Conservation (phyloP, 345 rosid genomes). For the Excoecaria cochinchinensis region DNA sequence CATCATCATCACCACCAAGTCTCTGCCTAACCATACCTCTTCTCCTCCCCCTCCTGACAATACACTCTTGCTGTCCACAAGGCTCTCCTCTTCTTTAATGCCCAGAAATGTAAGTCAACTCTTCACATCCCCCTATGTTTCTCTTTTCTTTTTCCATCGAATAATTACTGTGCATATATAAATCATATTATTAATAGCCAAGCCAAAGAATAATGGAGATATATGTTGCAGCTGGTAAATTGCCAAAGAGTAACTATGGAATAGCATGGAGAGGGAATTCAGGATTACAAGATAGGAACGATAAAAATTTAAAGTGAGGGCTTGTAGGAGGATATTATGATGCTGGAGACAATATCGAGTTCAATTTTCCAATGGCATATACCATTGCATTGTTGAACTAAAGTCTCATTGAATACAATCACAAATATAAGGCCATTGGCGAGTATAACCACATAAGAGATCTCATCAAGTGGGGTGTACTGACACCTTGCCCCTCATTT, state of each 20-base stretch:
- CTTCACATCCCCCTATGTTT: not conserved
- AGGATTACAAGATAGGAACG: constrained; percentile 72
- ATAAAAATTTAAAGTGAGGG: constrained; percentile 46
- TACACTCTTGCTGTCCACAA: constrained; percentile 88
- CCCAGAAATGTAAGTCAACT: constrained; percentile 62
- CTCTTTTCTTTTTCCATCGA: not conserved
- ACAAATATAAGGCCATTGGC: constrained; percentile 81
- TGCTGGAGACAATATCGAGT: constrained; percentile 96
- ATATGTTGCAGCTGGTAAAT: constrained; percentile 66
- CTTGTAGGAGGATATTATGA: constrained; percentile 88
- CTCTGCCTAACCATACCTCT: too few species aligned
- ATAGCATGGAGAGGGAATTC: constrained; percentile 93
- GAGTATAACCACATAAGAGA: constrained; percentile 91
- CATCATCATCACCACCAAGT: constrained; percentile 61
- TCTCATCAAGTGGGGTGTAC: constrained; percentile 91
- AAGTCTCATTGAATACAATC: constrained; percentile 95
- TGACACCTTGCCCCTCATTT: constrained; percentile 88
- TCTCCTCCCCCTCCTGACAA: constrained; percentile 59
- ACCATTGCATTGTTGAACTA: constrained; percentile 97
- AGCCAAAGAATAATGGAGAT: too few species aligned
- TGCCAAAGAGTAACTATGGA: constrained; percentile 81
- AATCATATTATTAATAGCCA: too few species aligned
- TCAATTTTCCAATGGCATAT: constrained; percentile 83
- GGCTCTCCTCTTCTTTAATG: constrained; percentile 99
- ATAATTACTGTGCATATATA: not conserved